Base-by-base conservation (phyloP, 2,329 filamentous ascomycete species). In the Ambrosiella cleistominuta region DNA sequence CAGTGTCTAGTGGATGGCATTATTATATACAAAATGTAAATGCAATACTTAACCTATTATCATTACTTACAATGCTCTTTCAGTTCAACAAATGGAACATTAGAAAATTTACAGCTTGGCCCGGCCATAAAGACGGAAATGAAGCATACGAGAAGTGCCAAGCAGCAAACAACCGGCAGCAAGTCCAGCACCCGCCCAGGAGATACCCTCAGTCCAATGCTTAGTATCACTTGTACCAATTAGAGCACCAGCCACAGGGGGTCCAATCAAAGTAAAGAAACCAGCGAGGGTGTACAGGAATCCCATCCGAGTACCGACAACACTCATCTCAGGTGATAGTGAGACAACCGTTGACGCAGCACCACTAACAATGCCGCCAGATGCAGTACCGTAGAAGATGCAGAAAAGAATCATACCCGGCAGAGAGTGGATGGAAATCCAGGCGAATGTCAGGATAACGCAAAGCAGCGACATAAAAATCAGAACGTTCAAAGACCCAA, bases 321-420 rank as follows among this genome's bases (percentile, higher is more conserved):
- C 62, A 50, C 64, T 65, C 45, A 72, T 63, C 54, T 75, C 71
- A 1, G 67, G 65, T 1, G 72, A 72, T 35, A 76, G 65, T 37
- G 66, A 68, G 1, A 70, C 69, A 11, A 76, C 64, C 0, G 71
- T 70, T 0, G 72, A 69, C 1, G 71, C 68, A 0, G 71, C 69
- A 27, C 77, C 65, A 3, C 70, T 69, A 52, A 76, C 69, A 9
- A 75, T 66, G 2, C 68, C 70, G 5, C 72, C 73, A 1, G 72
- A 71, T 57, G 74, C 71, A 61, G 75, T 71, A 3, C 75, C 75
- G 59, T 74, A 76, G 50, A 75, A 61, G 1, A 71, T 64, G 27
- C 69, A 68, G 57, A 77, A 74, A 0, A 66, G 67, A 45, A 74
- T 68, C 59, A 72, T 69, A 1, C 70, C 70, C 0, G 66, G 66